Evolutionary conservation across 345 rosid species (phyloP), one percentile per base, ranked within the genome.

Genomic region (Cardamine resedifolia): DNA sequence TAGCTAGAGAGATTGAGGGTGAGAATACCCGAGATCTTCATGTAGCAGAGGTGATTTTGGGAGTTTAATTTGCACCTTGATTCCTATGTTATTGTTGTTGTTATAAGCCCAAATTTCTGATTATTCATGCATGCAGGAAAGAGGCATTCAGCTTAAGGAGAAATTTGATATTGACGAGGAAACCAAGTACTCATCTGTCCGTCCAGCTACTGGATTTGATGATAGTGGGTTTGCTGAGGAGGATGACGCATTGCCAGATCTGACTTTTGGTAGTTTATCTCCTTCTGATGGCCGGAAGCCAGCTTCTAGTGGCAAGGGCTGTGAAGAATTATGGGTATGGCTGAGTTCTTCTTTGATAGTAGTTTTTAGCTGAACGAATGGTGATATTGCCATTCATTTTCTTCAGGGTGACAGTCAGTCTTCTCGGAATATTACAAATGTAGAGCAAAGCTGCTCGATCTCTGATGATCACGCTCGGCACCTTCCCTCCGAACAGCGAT

Each of bases 1-100:
- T 96, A 73, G 98, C 99, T 9, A 83, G 81, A 80, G 99, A 96
- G 87, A 96, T 90, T 64, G 96, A 86, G 88, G 87, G 91, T 44
- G 97, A 92, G 78, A 91, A 82, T 10, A 92, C 97, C 7, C 71
- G 73, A 52, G 97, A 96, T 81, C 87, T 84, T 83, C 99, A 92
- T 80, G 77, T 87, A 76, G 98, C 99, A 27, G 98, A 96, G 92
- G 99, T 88, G 70, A 47, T 65, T 49, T 14, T 44, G 23, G 75
- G 34, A 50, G 14, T 65, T 39, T 56, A 49, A 60, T 58, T 15
- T 64, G 39, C 56, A 69, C 66, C 23, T 73, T 30, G 14, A 15
- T 58, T 34, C 34, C 28, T 63, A 15, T 24, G 14, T 41, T 58
- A 39, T 10, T 30, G 55, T 28, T 47, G 66, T 20, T 63, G 60